Evolutionary conservation across 2,329 filamentous ascomycete species (phyloP), one percentile per base, ranked within the genome.

Genomic region (Kalmusia sp.): DNA sequence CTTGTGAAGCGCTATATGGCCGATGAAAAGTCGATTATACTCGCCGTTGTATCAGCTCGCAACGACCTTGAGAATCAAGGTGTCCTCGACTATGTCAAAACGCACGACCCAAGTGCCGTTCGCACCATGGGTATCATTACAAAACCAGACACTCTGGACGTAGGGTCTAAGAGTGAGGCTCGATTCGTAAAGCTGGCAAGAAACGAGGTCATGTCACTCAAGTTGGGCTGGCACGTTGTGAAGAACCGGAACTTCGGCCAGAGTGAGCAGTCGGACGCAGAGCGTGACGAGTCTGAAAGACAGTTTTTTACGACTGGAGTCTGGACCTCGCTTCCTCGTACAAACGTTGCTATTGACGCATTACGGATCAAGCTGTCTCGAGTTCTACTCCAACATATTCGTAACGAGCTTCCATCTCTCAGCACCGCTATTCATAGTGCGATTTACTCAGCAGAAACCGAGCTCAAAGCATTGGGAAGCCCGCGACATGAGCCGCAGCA

Each of bases 41-140:
- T 82, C 2, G 76, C 77, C 0, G 76, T 82, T 0, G 70, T 82
- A 0, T 72, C 72, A 0, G 77, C 77, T 3, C 68, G 64, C 6
- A 76, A 75, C 22, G 77, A 80, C 27, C 64, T 68, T 12, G 70
- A 70, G 3, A 76, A 73, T 19, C 77, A 80, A 54, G 54, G 53
- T 0, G 71, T 79, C 8, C 63, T 78, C 4, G 58, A 67, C 3
- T 48, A 53, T 2, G 46, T 58, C 17, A 31, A 28, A 22, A 14
- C 45, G 21, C 15, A 35, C 11, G 57, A 60, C n/a, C 49, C 43
- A n/a, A 30, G 2, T 1, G 46, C 34, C 1, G 31, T 54, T 2
- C 70, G 77, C 0, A 80, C 76, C 1, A 59, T 81, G 12, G 77
- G 77, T 0, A 75, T 81, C 40, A 76, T 79, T 50, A 80, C 76